Conservation (phyloP, 352 stramenopile genomes). For the Phytophthora pisi region DNA sequence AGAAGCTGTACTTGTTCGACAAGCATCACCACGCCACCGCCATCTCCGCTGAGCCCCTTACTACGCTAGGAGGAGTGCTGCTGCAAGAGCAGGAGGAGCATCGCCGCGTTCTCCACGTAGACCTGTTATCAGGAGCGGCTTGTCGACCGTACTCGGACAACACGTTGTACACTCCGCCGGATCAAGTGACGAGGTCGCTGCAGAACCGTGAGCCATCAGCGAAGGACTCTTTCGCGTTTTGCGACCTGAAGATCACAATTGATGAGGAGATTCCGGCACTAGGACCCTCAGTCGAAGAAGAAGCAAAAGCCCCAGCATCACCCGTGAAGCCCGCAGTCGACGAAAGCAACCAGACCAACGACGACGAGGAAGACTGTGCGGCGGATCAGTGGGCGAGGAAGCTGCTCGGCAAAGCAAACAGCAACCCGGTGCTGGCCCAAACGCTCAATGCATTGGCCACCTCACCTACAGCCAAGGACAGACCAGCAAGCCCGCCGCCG, state of each 20-base stretch:
- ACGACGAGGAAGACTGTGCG: constrained; percentile 23
- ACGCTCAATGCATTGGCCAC: constrained; percentile 66
- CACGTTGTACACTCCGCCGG: constrained; percentile 67
- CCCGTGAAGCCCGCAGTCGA: constrained; percentile 17
- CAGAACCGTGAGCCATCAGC: constrained; percentile 33
- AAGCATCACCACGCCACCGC: constrained; percentile 52
- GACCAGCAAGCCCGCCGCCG: constrained; percentile 18
- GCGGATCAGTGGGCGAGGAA: constrained; percentile 69
- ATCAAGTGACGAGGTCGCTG: constrained; percentile 35
- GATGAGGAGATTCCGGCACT: constrained; percentile 20
- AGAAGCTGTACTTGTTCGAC: constrained; percentile 77
- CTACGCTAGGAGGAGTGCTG: constrained; percentile 18
- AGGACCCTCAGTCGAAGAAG: constrained; percentile 12
- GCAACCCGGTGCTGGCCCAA: constrained; percentile 59
- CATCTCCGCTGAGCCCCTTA: constrained; percentile 22
- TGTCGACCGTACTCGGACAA: constrained; percentile 81
- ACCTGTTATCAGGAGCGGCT: constrained; percentile 63
- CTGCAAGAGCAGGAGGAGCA: constrained; percentile 22
- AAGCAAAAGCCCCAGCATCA: constrained; percentile 7
- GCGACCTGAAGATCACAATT: constrained; percentile 57
- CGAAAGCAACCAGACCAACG: constrained; percentile 26
- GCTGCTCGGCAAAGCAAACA: constrained; percentile 59
- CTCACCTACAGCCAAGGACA: constrained; percentile 19
- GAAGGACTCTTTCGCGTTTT: constrained; percentile 72
- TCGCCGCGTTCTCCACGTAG: constrained; percentile 63